These are phyloP conservation scores for Trichoderma guizhouense DNA, from an alignment of 2,329 filamentous ascomycete species.

Conservation along the genomic window DNA sequence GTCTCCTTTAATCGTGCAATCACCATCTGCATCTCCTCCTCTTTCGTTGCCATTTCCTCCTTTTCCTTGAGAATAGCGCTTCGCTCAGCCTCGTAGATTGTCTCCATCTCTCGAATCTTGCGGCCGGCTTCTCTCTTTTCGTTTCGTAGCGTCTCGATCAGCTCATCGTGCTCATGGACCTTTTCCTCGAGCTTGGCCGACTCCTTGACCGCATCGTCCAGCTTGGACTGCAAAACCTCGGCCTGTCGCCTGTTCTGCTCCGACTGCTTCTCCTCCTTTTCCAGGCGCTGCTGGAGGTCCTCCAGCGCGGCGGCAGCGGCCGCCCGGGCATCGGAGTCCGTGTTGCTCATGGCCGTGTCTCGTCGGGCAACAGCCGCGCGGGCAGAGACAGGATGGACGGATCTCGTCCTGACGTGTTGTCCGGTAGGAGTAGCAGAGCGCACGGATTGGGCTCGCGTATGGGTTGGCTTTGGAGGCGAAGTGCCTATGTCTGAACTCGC, in stretches of 20 bases:
- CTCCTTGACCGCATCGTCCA: constrained; percentile 81
- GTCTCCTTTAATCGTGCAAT: constrained; percentile 91
- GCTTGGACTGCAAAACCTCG: constrained; percentile 76
- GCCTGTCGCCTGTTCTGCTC: constrained; percentile 81
- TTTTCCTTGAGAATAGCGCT: constrained; percentile 86
- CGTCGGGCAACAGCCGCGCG: constrained; percentile 66
- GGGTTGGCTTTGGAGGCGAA: constrained; percentile 34
- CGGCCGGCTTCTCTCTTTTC: constrained; percentile 81
- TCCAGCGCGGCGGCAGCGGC: constrained; percentile 77
- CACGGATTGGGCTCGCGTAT: constrained; percentile 36
- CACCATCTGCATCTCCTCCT: constrained; percentile 86
- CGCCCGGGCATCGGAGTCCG: constrained; percentile 71
- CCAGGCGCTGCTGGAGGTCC: constrained; percentile 77
- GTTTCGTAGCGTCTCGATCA: constrained; percentile 74
- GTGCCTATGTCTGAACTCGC: constrained; percentile 39
- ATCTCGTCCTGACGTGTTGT: constrained; percentile 55
- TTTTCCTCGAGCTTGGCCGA: constrained; percentile 85
- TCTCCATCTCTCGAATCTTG: constrained; percentile 86
- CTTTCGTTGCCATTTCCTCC: constrained; percentile 76
- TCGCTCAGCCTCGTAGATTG: constrained; percentile 87
- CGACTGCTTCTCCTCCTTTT: constrained; percentile 72
- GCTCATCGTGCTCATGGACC: constrained; percentile 80
- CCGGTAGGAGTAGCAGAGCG: constrained; percentile 43
- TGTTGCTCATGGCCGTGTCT: constrained; percentile 45
- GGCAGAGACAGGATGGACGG: constrained; percentile 70